These are phyloP conservation scores for Vaccinium macrocarpon DNA, from an alignment of 148 eudicot genomes.

Conservation along the genomic window DNA sequence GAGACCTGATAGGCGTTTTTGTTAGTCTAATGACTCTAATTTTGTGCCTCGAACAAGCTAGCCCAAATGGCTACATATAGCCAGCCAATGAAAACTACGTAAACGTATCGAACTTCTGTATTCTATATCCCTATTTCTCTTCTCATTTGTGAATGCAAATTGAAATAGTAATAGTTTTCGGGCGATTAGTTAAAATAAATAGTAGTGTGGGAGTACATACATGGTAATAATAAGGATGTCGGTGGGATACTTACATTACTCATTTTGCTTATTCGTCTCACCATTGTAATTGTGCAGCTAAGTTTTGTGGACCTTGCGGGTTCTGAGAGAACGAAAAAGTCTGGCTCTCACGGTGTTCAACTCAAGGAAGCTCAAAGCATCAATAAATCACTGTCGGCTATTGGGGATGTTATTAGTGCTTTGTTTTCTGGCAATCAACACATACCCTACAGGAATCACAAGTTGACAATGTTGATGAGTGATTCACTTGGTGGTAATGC, in stretches of 20 bases:
- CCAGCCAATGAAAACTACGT: not conserved
- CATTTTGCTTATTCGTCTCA: not conserved
- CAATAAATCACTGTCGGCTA: conserved; percentile 93
- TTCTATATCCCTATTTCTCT: not conserved
- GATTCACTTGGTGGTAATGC: conserved; percentile 99
- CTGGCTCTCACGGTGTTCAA: conserved; percentile 85
- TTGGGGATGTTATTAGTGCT: conserved; percentile 97
- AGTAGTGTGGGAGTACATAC: not conserved
- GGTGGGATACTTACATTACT: not conserved
- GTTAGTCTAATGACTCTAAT: not conserved
- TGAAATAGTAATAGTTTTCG: not conserved
- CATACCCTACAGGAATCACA: conserved; percentile 94
- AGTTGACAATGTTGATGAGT: conserved; percentile 95
- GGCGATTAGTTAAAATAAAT: not conserved
- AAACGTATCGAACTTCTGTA: not conserved
- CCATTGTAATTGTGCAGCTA: conserved; percentile 51
- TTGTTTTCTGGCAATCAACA: conserved; percentile 79
- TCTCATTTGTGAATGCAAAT: no score
- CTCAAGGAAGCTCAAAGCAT: conserved; percentile 96
- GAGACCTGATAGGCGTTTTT: not conserved
- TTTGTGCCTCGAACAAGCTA: not conserved
- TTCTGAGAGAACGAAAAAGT: conserved; percentile 92
- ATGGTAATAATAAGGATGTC: no score
- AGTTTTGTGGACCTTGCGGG: conserved; percentile 99
- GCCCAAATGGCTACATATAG: no score